Evolutionary conservation across 2,329 filamentous ascomycete genomes (phyloP).

Genomic region (Blastomyces percursus): DNA sequence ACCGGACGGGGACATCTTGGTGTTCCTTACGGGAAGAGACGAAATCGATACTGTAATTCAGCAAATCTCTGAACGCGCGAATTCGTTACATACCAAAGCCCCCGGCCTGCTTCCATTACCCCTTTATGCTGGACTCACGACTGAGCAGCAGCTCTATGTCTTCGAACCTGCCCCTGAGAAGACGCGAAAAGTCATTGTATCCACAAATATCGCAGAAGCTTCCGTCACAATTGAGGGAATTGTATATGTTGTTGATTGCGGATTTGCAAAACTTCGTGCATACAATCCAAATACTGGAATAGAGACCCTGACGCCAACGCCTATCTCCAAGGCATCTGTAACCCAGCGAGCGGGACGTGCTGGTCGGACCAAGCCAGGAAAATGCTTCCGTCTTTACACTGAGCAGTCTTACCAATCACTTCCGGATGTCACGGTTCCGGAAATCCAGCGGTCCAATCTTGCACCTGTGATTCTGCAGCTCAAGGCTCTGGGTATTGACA

Average conservation of each 20-base stretch:
- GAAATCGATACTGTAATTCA: constrained; percentile 82
- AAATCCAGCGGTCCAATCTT: constrained; percentile 86
- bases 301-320: constrained; percentile 70
- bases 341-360: constrained; percentile 82
- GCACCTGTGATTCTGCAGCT: constrained; percentile 81
- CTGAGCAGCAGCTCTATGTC: constrained; percentile 88
- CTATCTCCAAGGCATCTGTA: constrained; percentile 85
- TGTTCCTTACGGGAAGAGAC: constrained; percentile 86
- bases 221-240: constrained; percentile 91
- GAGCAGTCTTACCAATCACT: constrained; percentile 58
- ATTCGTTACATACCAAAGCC: constrained; percentile 49
- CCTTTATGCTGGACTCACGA: constrained; percentile 77
- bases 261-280: constrained; percentile 79
- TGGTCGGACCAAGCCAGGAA: constrained; percentile 77
- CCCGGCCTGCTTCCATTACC: constrained; percentile 60
- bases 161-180: constrained; percentile 75
- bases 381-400: constrained; percentile 88
- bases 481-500: constrained; percentile 90
- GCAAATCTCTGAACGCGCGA: constrained; percentile 60
- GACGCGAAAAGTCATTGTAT: constrained; percentile 80
- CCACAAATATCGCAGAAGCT: constrained; percentile 93
- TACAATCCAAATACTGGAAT: constrained; percentile 80
- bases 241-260: constrained; percentile 79
- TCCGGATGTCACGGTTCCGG: constrained; percentile 64
- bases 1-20: constrained; percentile 70